Evolutionary conservation across 306 rosid species (phyloP).

Genomic region (Cucurbita ficifolia): DNA sequence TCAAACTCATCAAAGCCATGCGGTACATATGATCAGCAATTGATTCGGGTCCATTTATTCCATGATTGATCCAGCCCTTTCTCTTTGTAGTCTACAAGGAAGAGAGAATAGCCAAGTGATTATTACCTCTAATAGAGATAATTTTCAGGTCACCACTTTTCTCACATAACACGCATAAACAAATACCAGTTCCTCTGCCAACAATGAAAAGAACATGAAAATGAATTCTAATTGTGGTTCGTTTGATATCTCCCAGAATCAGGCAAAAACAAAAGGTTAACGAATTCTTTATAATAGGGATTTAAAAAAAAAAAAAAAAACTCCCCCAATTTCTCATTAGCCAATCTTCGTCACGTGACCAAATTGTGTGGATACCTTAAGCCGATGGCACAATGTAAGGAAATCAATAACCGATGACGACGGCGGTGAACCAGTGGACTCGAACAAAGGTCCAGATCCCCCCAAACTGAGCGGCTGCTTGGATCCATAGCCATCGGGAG

Average conservation of each 20-base stretch:
- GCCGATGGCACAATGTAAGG: slow-evolving; percentile 69
- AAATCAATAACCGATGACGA: slow-evolving; percentile 60
- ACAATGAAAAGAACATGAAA: background rate
- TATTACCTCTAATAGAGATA: background rate
- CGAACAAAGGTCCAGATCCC: slow-evolving; percentile 18
- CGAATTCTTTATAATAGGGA: background rate
- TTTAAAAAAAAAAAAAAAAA: background rate
- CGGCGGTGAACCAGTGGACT: slow-evolving; percentile 18
- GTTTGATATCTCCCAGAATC: background rate
- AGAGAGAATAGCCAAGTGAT: background rate
- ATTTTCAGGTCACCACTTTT: background rate
- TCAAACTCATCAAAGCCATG: slow-evolving; percentile 80
- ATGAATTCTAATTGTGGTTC: background rate
- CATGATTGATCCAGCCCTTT: slow-evolving; percentile 93
- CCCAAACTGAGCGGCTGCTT: slow-evolving; percentile 13
- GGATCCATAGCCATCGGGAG: slow-evolving; percentile 25
- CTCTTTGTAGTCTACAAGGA: slow-evolving; percentile 65
- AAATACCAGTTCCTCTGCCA: background rate
- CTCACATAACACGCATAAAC: background rate
- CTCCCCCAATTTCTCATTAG: background rate
- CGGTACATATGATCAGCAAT: slow-evolving; percentile 93
- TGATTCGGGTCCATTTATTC: slow-evolving; percentile 76
- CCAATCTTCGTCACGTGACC: background rate
- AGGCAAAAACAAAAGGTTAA: background rate
- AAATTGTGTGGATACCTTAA: slow-evolving; percentile 37